Conservation (phyloP, 2,329 filamentous ascomycete genomes). For the Talaromyces marneffei region DNA sequence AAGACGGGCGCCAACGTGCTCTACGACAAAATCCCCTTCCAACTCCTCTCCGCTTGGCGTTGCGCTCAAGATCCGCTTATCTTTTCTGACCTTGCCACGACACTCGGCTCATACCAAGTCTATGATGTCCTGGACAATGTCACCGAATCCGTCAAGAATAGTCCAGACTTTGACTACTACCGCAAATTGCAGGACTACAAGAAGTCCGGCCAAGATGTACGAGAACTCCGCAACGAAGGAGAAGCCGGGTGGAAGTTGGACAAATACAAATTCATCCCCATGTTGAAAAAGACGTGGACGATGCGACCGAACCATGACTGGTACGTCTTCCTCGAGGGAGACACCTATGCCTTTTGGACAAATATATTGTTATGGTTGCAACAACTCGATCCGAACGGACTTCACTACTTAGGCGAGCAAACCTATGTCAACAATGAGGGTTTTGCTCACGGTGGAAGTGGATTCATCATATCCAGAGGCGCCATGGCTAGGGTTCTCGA, state of each 20-base stretch:
- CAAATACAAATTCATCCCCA: conserved; percentile 59
- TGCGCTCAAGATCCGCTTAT: conserved; percentile 50
- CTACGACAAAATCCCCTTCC: conserved; percentile 49
- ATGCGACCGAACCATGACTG: conserved; percentile 51
- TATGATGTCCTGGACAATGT: conserved; percentile 31
- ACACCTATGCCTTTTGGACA: conserved; percentile 53
- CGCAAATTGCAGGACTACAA: conserved; percentile 42
- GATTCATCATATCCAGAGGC: conserved; percentile 45
- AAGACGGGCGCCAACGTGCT: conserved; percentile 55
- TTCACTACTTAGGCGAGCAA: conserved; percentile 49
- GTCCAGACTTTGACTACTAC: conserved; percentile 48
- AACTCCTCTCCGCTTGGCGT: conserved; percentile 49
- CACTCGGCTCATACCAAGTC: conserved; percentile 27
- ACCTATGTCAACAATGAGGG: conserved; percentile 38
- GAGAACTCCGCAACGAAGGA: conserved; percentile 27
- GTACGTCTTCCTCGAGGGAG: conserved; percentile 57
- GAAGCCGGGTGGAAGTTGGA: conserved; percentile 50
- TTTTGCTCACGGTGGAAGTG: conserved; percentile 55
- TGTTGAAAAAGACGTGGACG: conserved; percentile 50
- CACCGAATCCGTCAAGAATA: conserved; percentile 39
- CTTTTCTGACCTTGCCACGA: conserved; percentile 29
- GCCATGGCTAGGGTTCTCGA: conserved; percentile 47
- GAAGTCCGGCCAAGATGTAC: conserved; percentile 43
- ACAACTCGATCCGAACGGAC: conserved; percentile 38
- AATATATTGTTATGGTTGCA: conserved; percentile 48